Evolutionary conservation across 148 eudicot genomes (phyloP), one percentile per base, ranked within the genome.

Genomic region (Rhododendron simsii): DNA sequence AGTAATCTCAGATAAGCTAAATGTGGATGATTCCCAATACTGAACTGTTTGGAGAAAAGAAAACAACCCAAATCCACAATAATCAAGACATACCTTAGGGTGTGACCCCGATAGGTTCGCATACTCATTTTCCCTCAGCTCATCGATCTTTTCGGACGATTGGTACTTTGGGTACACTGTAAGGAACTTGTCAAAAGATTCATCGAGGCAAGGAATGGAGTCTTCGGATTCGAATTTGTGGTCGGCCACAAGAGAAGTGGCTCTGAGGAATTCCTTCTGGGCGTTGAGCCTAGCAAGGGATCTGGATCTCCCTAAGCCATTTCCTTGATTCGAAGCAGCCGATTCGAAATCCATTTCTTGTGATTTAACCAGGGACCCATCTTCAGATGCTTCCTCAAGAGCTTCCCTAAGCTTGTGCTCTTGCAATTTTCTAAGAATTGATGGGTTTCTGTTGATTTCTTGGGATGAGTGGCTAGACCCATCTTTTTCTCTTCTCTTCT

Each of bases 21-120:
- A 95, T 12, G 94, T 92, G 50, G 93, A 94, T 23, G 99, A 91
- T 33, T 95, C 97, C 96, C 96, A 94, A 88, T 93, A 93, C 84
- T 94, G 92, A 37, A 94, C 91, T 67, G 92, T 91, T 87, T 98
- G 99, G 50, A 95, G 92, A 78, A 92, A 93, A 8, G 99, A 98
- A 90, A 98, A 98, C 89, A 98, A 78, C 87, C 99, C 99, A 88
- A 97, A 98, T 63, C 99, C 98, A 91, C 99, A 98, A 53, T 98
- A 98, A 75, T 98, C 99, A 82, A 98, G 96, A 88, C 94, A 88
- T 90, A 98, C 98, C 98, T 98, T 98, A 8, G 98, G 88, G 79
- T 57, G 88, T 26, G 91, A 85, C 12, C 90, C 94, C 1, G 88
- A 89, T 4, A 96, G 88, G 80, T 97, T 94, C n/a, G 92, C 89